A percentile compares a stretch with the other conserved stretches of the same genome.
These are phyloP conservation scores for Hydrangea macrophylla DNA, from an alignment of 148 eudicot species.

Conservation along the genomic window DNA sequence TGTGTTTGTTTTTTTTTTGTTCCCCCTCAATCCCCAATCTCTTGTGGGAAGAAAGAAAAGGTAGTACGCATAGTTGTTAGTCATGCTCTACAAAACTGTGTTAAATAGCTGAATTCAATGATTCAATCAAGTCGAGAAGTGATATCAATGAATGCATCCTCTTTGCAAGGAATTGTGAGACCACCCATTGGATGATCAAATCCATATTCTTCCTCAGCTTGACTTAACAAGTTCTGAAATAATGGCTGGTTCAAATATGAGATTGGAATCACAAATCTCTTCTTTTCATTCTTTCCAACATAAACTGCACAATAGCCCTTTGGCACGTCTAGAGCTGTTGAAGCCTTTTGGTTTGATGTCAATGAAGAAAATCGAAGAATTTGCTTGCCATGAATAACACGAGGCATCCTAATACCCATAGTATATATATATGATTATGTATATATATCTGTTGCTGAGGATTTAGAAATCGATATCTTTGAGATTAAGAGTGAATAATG, in stretches of 20 bases:
- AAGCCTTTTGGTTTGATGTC: background rate
- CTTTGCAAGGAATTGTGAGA: constrained; percentile 6
- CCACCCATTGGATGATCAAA: constrained; percentile 17
- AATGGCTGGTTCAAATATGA: constrained; percentile 2
- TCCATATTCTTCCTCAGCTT: constrained; percentile 11
- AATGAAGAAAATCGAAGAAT: constrained; percentile 11
- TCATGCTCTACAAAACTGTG: too few relatives aligned
- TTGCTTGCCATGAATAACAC: background rate
- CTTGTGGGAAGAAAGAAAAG: too few relatives aligned
- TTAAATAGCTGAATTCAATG: too few relatives aligned
- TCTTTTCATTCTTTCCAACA: constrained; percentile 13
- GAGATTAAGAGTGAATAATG: too few relatives aligned
- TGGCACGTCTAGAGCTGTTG: background rate
- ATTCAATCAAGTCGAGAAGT: too few relatives aligned
- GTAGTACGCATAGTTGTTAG: too few relatives aligned
- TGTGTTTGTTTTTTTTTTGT: too few relatives aligned
- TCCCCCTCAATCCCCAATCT: too few relatives aligned
- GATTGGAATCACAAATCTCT: constrained; percentile 7
- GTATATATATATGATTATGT: constrained; percentile 12
- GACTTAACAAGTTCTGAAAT: constrained; percentile 7
- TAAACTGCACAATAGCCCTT: constrained; percentile 8
- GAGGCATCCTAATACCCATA: constrained; percentile 16
- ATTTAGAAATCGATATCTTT: too few relatives aligned
- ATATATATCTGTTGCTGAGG: too few relatives aligned
- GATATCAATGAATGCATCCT: background rate